Percentiles rank a stretch among this genome's conserved stretches.
Conservation (phyloP, 805 yeast species). For the Starmerella riodocensis region DNA sequence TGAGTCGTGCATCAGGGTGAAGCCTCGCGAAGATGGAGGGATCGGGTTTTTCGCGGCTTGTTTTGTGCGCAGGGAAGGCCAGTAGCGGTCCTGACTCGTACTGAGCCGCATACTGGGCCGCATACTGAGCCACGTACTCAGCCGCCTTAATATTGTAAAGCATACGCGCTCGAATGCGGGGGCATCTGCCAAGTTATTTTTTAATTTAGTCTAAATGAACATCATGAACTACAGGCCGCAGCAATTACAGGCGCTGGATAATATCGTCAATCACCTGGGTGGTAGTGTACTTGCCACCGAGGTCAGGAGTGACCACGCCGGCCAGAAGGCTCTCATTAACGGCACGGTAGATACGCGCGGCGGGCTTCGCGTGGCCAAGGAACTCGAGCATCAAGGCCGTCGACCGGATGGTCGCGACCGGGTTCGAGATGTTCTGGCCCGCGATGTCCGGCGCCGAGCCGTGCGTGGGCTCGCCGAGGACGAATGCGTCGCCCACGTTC, state of each 20-base stretch:
- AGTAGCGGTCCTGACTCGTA: no score
- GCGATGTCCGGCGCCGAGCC: conserved; percentile 99
- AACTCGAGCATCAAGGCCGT: conserved; percentile 95
- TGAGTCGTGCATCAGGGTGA: conserved; percentile 66
- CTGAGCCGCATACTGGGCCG: no score
- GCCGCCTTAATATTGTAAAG: no score
- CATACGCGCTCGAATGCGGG: no score
- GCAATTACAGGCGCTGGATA: conserved; percentile 36
- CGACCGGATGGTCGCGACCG: conserved; percentile 95
- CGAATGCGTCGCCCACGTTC: conserved; percentile 90
- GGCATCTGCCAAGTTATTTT: no score
- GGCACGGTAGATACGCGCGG: conserved; percentile 83
- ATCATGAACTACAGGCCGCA: no score
- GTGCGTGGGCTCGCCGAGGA: conserved; percentile 98
- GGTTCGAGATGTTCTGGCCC: conserved; percentile 80
- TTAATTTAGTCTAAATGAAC: no score
- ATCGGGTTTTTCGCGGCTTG: conserved; percentile 96
- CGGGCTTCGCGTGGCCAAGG: conserved; percentile 80
- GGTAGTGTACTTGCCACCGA: conserved; percentile 83
- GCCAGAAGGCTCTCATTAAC: conserved; percentile 86
- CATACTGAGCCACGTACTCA: no score
- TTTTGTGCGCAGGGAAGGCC: conserved; percentile 42
- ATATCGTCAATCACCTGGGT: conserved; percentile 79
- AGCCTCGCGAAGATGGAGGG: conserved; percentile 90
- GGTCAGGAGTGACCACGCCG: conserved; percentile 77